phyloP scores from a whole-genome alignment of 2,329 filamentous ascomycete genomes.

The Scytalidium sp. region DNA sequence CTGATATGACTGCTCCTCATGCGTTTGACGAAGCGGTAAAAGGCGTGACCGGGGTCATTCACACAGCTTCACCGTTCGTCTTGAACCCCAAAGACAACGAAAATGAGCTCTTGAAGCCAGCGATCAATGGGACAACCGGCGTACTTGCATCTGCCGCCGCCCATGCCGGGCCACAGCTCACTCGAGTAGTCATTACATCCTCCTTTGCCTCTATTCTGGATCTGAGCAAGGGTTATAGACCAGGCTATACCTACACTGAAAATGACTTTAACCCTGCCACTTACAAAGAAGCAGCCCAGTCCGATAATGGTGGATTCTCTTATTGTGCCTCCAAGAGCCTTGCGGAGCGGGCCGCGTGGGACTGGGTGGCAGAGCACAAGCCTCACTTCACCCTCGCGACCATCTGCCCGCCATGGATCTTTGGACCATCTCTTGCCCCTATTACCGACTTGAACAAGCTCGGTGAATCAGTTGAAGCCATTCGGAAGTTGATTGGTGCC shows the following conservation, averaged over 20 bases:
- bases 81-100: constrained; percentile 26
- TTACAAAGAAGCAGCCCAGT: constrained; percentile 30
- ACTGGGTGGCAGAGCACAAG: constrained; percentile 47
- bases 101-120: constrained; percentile 45
- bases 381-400: constrained; percentile 55
- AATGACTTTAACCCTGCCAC: constrained; percentile 45
- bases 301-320: constrained; percentile 36
- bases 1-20: constrained; percentile 63
- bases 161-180: constrained; percentile 51
- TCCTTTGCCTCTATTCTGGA: constrained; percentile 20
- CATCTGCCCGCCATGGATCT: constrained; percentile 57
- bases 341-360: constrained; percentile 62
- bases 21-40: constrained; percentile 58
- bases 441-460: constrained; percentile 57
- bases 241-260: constrained; percentile 37
- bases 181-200: constrained; percentile 61
- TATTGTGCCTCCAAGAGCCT: constrained; percentile 56
- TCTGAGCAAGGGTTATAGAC: constrained; percentile 19
- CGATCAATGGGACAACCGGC: constrained; percentile 59
- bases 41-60: constrained; percentile 65
- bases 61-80: constrained; percentile 59
- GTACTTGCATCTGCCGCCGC: constrained; percentile 68
- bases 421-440: constrained; percentile 59
- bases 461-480: constrained; percentile 65
- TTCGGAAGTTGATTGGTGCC: constrained; percentile 49